These are phyloP conservation scores for Auricularia sp. DNA, from an alignment of 768 basidiomycete genomes.

Conservation along the genomic window DNA sequence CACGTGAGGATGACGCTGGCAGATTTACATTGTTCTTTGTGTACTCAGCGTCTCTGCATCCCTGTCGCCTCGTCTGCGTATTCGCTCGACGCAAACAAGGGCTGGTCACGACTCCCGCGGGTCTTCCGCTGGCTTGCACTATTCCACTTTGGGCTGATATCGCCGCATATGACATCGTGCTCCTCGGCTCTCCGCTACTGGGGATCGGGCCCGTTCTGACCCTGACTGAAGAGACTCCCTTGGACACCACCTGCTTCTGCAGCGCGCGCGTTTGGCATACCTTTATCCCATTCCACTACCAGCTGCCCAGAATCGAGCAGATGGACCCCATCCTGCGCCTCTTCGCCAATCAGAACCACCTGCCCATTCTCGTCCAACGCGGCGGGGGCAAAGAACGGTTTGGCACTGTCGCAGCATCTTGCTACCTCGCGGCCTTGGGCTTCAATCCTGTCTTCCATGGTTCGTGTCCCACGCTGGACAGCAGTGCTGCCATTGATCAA, in stretches of 20 bases:
- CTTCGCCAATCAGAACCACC: conserved; percentile 33
- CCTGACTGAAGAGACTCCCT: conserved; percentile 47
- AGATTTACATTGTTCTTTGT: too few species aligned
- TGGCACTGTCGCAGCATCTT: conserved; percentile 46
- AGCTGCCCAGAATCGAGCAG: conserved; percentile 49
- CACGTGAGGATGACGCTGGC: too few species aligned
- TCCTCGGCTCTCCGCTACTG: conserved; percentile 35
- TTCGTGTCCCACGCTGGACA: conserved; percentile 38
- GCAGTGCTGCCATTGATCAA: conserved; percentile 35
- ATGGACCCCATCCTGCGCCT: conserved; percentile 46
- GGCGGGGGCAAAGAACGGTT: conserved; percentile 56
- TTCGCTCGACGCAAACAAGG: background rate
- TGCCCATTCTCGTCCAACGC: conserved; percentile 48
- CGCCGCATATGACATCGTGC: conserved; percentile 37
- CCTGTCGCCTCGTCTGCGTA: conserved; percentile 13
- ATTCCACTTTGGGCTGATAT: conserved; percentile 49
- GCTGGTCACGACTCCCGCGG: conserved; percentile 29
- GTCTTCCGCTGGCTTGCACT: conserved; percentile 59
- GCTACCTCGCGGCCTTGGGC: conserved; percentile 48
- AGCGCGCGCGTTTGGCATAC: conserved; percentile 35
- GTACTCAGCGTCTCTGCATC: conserved; percentile 31
- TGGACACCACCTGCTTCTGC: conserved; percentile 37
- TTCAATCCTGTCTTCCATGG: conserved; percentile 21
- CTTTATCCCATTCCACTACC: conserved; percentile 44
- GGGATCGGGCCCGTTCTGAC: conserved; percentile 51